Evolutionary conservation across 352 stramenopile genomes (phyloP).

Genomic region (Pythium oligandrum): DNA sequence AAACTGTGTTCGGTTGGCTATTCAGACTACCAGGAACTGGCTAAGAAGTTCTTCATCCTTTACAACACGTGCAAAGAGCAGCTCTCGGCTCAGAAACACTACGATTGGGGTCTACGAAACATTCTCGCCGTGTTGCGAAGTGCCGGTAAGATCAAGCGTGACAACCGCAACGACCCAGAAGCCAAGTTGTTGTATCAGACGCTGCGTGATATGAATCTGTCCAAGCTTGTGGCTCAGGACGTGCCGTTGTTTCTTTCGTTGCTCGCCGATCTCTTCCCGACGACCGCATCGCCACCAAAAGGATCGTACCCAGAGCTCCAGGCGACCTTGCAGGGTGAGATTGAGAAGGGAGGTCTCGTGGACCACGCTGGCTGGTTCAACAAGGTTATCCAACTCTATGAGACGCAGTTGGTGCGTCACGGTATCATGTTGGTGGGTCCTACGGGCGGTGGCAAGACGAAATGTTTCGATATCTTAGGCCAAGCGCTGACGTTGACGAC

Average conservation of each 20-base stretch:
- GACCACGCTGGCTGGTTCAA: constrained; percentile 86
- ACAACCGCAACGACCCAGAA: constrained; percentile 86
- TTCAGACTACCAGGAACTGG: constrained; percentile 89
- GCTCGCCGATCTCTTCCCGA: constrained; percentile 96
- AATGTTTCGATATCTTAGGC: constrained; percentile 95
- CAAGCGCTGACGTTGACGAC: constrained; percentile 92
- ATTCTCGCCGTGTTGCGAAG: constrained; percentile 88
- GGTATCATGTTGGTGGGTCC: constrained; percentile 99
- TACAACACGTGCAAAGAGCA: constrained; percentile 92
- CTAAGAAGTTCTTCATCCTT: constrained; percentile 91
- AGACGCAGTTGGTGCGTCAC: constrained; percentile 96
- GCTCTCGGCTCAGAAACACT: constrained; percentile 90
- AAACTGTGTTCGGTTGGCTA: constrained; percentile 93
- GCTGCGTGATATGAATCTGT: constrained; percentile 97
- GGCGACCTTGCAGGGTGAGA: constrained; percentile 72
- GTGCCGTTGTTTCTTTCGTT: constrained; percentile 97
- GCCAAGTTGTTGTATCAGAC: constrained; percentile 87
- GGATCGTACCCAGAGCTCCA: constrained; percentile 96
- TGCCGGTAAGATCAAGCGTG: constrained; percentile 89
- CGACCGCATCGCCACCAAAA: constrained; percentile 86
- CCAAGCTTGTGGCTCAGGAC: constrained; percentile 97
- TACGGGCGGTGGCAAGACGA: constrained; percentile 96
- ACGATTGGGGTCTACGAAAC: constrained; percentile 90
- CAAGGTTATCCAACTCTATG: constrained; percentile 98
- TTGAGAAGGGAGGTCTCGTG: constrained; percentile 91